Evolutionary conservation across 306 rosid species (phyloP).

Genomic region (Acacia melanoxylon): DNA sequence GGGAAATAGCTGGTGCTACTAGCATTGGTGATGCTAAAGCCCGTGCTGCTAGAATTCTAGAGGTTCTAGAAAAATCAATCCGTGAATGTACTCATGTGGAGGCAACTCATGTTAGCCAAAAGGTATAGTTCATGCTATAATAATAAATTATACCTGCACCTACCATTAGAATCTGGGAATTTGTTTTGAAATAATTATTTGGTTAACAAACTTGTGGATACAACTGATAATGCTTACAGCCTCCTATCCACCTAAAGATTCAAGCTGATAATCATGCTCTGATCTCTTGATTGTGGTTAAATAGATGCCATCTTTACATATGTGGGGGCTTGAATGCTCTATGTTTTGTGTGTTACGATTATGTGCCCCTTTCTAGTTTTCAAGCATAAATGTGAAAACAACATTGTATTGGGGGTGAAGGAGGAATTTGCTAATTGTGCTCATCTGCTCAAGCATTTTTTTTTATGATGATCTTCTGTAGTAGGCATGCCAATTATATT

Average conservation of each 20-base stretch:
- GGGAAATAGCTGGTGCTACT: conserved; percentile 71
- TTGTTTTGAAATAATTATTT: conserved; percentile 2
- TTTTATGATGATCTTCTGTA: conserved; percentile 16
- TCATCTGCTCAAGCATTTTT: conserved; percentile 5
- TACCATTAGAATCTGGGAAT: neutral
- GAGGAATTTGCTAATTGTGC: neutral
- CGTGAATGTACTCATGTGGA: conserved; percentile 55
- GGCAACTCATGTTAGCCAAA: conserved; percentile 60
- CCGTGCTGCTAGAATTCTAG: conserved; percentile 79
- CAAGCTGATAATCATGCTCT: neutral
- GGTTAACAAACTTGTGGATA: neutral
- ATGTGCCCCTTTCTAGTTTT: neutral
- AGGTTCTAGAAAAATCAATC: conserved; percentile 78
- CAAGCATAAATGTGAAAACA: neutral
- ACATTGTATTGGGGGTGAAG: neutral
- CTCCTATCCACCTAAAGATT: neutral
- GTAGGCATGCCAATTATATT: conserved; percentile 4
- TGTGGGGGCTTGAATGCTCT: neutral
- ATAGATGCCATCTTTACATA: neutral
- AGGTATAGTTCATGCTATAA: conserved; percentile 44
- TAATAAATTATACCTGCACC: neutral
- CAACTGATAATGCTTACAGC: neutral
- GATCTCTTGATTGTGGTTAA: neutral
- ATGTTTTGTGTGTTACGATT: neutral
- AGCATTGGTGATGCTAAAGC: conserved; percentile 79